Percentiles rank a stretch among this genome's conserved stretches.
phyloP scores from a whole-genome alignment of 345 rosid species.

The Euphorbia lathyris region DNA sequence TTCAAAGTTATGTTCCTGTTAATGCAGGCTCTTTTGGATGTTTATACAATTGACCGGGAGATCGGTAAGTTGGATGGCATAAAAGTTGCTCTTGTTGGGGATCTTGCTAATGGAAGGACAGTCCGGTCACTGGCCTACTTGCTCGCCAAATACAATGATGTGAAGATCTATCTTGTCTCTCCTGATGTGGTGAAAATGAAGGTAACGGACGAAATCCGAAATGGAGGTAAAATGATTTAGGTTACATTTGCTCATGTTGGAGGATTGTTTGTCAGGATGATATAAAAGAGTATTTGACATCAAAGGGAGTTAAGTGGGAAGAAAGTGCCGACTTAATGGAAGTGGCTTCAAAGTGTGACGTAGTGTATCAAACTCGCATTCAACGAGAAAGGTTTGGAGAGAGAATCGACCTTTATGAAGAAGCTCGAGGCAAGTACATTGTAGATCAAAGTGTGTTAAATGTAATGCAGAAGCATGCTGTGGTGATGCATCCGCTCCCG shows the following conservation, averaged over 20 bases:
- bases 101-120: slow-evolving; percentile 95
- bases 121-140: slow-evolving; percentile 91
- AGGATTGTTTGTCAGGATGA: slow-evolving; percentile 58
- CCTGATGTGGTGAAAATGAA: slow-evolving; percentile 95
- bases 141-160: slow-evolving; percentile 78
- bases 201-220: slow-evolving; percentile 32
- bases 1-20: background rate
- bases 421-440: slow-evolving; percentile 91
- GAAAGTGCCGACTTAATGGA: slow-evolving; percentile 77
- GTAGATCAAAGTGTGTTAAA: slow-evolving; percentile 52
- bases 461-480: slow-evolving; percentile 80
- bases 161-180: slow-evolving; percentile 84
- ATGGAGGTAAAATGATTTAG: background rate
- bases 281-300: slow-evolving; percentile 76
- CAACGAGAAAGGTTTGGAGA: slow-evolving; percentile 90
- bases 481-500: slow-evolving; percentile 95
- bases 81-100: slow-evolving; percentile 88
- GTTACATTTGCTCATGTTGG: background rate
- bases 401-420: slow-evolving; percentile 79
- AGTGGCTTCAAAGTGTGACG: slow-evolving; percentile 83
- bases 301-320: slow-evolving; percentile 77
- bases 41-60: slow-evolving; percentile 85
- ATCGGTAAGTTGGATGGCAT: slow-evolving; percentile 86
- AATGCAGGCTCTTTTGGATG: slow-evolving; percentile 83
- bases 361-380: slow-evolving; percentile 88